Percentiles rank a stretch among this genome's conserved stretches.
Evolutionary conservation across 2,329 filamentous ascomycete genomes (phyloP).

Genomic region (Diaporthe caulivora): DNA sequence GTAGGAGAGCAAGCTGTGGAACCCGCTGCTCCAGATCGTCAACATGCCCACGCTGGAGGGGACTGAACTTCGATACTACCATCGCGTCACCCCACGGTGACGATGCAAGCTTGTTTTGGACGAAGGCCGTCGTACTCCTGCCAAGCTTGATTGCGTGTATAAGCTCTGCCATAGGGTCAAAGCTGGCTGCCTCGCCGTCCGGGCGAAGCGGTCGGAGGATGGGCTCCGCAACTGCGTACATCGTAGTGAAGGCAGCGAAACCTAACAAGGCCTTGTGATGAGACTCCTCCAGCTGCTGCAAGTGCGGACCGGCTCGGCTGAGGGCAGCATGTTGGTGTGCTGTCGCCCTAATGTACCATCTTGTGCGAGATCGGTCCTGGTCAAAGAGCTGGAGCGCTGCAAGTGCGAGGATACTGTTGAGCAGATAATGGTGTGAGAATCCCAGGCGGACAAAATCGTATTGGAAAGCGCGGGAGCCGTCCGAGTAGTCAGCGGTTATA

Average conservation of each 20-base stretch:
- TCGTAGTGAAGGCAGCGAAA: slow-evolving; percentile 3
- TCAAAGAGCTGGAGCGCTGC: slow-evolving; percentile 14
- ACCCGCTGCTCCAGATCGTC: background rate
- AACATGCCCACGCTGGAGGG: background rate
- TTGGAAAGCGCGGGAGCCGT: background rate
- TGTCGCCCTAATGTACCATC: background rate
- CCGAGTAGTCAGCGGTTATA: slow-evolving; percentile 3
- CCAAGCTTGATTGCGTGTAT: slow-evolving; percentile 3
- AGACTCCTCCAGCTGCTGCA: background rate
- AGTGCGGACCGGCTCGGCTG: background rate
- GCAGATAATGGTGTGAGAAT: background rate
- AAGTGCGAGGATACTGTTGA: slow-evolving; percentile 17
- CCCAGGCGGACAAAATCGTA: slow-evolving; percentile 11
- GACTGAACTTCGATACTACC: background rate
- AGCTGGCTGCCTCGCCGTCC: background rate
- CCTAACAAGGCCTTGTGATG: background rate
- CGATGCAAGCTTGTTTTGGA: background rate
- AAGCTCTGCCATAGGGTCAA: slow-evolving; percentile 1
- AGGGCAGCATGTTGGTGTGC: slow-evolving; percentile 5
- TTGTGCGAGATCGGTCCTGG: background rate
- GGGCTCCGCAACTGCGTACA: slow-evolving; percentile 11
- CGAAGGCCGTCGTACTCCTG: background rate
- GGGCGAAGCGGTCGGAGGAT: background rate
- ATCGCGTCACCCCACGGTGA: background rate
- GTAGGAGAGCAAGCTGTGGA: background rate